Evolutionary conservation across 345 rosid species (phyloP), one percentile per base, ranked within the genome.

Genomic region (Dovyalis caffra): DNA sequence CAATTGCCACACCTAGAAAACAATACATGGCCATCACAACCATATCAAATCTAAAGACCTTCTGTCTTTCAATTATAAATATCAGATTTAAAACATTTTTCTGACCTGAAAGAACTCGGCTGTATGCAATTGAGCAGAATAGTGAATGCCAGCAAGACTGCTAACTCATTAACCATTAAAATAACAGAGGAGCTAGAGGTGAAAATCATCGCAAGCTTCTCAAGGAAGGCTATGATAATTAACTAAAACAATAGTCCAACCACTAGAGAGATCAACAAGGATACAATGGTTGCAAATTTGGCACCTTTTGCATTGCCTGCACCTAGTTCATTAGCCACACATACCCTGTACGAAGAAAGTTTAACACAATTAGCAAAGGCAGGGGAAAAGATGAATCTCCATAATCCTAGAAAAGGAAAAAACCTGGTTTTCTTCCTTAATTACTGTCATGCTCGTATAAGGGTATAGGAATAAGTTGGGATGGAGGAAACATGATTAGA

Each of bases 31-130:
- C 8, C 8, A 21, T 53, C 31, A 7, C 15, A 63, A 57, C 62
- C 62, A 72, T 23, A 62, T 1, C 2, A 38, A 11, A 9, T 38
- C 45, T 38, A 38, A 10, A 31, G 2, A 15, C 74, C 47, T 61
- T 14, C 43, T 12, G 21, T 32, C 20, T 67, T 68, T 26, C 29
- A 14, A 71, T 29, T 63, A 62, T 37, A 31, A 56, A 32, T 32
- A 69, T 33, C 49, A 34, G 26, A 35, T 53, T 40, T 6, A 58
- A 40, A 51, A 34, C 34, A 18, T 60, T 72, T 23, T 68, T 68
- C 45, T 75, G n/a, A 84, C 90, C 92, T 71, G 87, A 83, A 70
- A 87, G 85, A 66, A 89, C 85, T 2, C n/a, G 90, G 93, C 71
- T 87, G 90, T 65, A 89, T 75, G 64, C 87, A 83, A 74, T 86